Percentiles rank a stretch among this genome's conserved stretches.
These are phyloP conservation scores for Cytospora mali DNA, from an alignment of 2,329 filamentous ascomycete species.

Conservation along the genomic window DNA sequence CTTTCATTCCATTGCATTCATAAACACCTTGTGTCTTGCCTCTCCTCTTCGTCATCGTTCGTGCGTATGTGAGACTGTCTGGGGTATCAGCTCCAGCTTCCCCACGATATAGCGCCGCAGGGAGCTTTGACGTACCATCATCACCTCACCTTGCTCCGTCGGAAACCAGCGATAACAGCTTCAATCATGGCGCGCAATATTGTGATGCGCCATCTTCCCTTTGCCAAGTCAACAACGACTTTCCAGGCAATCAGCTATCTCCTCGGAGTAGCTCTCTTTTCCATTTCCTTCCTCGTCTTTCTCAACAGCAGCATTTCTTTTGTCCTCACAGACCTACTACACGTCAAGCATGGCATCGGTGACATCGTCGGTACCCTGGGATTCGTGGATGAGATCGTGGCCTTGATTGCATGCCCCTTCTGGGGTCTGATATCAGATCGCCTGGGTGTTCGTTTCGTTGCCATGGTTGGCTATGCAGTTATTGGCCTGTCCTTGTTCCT, in stretches of 20 bases:
- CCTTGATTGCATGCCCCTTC: constrained; percentile 75
- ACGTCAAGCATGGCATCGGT: constrained; percentile 71
- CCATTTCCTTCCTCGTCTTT: constrained; percentile 87
- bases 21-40: constrained; percentile 6
- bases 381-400: constrained; percentile 82
- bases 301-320: constrained; percentile 84
- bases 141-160: constrained; percentile 1
- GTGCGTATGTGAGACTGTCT: constrained; percentile 24
- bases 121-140: constrained; percentile 3
- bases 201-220: constrained; percentile 55
- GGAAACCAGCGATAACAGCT: not conserved
- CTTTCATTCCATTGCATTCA: constrained; percentile 10
- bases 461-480: constrained; percentile 78
- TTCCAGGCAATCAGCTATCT: constrained; percentile 74
- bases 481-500: constrained; percentile 76
- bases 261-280: constrained; percentile 80
- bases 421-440: constrained; percentile 81
- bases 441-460: constrained; percentile 72
- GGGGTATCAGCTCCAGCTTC: constrained; percentile 11
- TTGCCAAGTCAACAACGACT: constrained; percentile 61
- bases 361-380: constrained; percentile 83
- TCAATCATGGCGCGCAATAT: constrained; percentile 27
- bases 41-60: constrained; percentile 3
- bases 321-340: constrained; percentile 81
- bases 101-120: constrained; percentile 10